Base-by-base conservation (phyloP, 768 basidiomycete species). In the Candolleomyces aberdarensis region DNA sequence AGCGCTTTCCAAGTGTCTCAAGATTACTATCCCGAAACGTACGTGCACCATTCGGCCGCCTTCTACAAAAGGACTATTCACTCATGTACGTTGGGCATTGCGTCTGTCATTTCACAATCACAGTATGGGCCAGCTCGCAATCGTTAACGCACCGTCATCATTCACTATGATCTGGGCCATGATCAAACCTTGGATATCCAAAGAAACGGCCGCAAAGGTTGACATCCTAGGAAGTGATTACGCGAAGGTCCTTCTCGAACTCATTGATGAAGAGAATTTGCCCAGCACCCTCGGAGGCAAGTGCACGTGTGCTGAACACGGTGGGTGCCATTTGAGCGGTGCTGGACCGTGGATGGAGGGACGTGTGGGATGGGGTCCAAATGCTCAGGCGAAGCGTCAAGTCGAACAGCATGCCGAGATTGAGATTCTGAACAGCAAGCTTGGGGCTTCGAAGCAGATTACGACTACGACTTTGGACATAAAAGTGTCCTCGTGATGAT, bases 1-100 rank as follows among this genome's bases (percentile, higher is more conserved):
- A 74, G 71, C 54, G 83, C 85, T 7, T 88, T 91, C 70, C 88
- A 90, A 64, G 77, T 91, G 58, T 90, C 88, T 1, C 89, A 91
- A 71, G 87, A 89, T 65, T 91, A 88, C 71, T 91, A 80, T 63
- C 89, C 89, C 1, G 89, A 92, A 69, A 86, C 86, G 88, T 91
- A 6, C 13, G 20, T 43, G 9, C 6, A 55, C 40, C 5, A 29
- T 49, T 52, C 26, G 26, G 26, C 26, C 26, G 26, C 3, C 26
- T 26, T 60, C 46, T 44, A n/a, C 22, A 57, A 55, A 26, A 26
- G 26, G 26, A 3, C 26, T 26, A 26, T 26, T 26, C 26, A 26
- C 26, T 26, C 1, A 26, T 26, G 26, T 26, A 26, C 26, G 26
- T 26, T 26, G 26, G 26, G 26, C 26, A 26, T 26, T 26, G 26